phyloP scores from a whole-genome alignment of 2,329 filamentous ascomycete genomes.

The Fusarium sp. region DNA sequence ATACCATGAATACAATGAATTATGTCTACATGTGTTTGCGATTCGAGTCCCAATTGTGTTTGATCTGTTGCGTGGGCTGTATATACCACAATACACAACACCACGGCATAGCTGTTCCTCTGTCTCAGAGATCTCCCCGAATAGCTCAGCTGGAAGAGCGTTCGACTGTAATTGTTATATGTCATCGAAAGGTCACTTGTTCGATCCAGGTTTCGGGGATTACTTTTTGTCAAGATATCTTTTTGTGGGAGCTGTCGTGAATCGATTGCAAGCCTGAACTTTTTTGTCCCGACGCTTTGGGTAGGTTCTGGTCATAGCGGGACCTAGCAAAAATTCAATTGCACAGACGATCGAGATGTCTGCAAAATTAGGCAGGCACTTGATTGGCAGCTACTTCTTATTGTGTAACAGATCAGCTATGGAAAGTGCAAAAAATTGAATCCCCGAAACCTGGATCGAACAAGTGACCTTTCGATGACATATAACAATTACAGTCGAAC shows the following conservation, averaged over 20 bases:
- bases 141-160: slow-evolving; percentile 45
- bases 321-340: too few relatives aligned
- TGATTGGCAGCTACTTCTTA: too few relatives aligned
- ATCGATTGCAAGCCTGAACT: too few relatives aligned
- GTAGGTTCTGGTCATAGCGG: too few relatives aligned
- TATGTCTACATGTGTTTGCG: too few relatives aligned
- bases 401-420: too few relatives aligned
- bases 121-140: slow-evolving; percentile 34
- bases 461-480: slow-evolving; percentile 4
- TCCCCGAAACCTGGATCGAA: slow-evolving; percentile 29
- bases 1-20: neutral
- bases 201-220: slow-evolving; percentile 31
- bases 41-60: too few relatives aligned
- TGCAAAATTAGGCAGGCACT: too few relatives aligned
- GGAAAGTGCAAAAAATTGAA: neutral
- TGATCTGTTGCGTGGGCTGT: neutral
- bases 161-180: neutral
- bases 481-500: slow-evolving; percentile 1
- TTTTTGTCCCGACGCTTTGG: slow-evolving; percentile 9
- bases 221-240: neutral
- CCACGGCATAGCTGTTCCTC: slow-evolving; percentile 24
- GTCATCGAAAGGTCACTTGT: slow-evolving; percentile 5
- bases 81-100: neutral
- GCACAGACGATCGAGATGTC: too few relatives aligned
- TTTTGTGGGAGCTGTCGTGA: too few relatives aligned